A percentile compares a stretch with the other conserved stretches of the same genome.
Evolutionary conservation across 2,329 filamentous ascomycete genomes (phyloP).

Genomic region (Colletotrichum destructivum): DNA sequence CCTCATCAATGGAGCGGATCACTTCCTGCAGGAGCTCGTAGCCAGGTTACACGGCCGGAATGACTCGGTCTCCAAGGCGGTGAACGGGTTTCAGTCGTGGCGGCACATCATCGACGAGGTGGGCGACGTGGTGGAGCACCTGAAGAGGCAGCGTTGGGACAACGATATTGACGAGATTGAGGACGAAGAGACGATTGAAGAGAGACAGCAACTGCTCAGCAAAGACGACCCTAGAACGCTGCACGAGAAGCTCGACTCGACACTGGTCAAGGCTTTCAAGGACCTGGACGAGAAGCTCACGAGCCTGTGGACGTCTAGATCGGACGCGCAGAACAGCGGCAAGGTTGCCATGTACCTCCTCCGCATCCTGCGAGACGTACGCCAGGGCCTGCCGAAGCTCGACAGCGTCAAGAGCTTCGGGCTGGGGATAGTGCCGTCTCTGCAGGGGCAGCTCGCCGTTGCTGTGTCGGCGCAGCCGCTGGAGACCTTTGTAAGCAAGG

Average conservation of each 20-base stretch:
- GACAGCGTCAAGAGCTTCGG: slow-evolving; percentile 70
- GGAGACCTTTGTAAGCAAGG: slow-evolving; percentile 60
- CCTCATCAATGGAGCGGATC: slow-evolving; percentile 73
- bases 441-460: slow-evolving; percentile 75
- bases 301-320: slow-evolving; percentile 63
- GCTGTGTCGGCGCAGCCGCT: slow-evolving; percentile 67
- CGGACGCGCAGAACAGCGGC: slow-evolving; percentile 64
- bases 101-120: slow-evolving; percentile 79
- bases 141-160: slow-evolving; percentile 81
- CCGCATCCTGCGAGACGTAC: slow-evolving; percentile 81
- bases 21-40: slow-evolving; percentile 79
- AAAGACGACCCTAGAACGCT: slow-evolving; percentile 79
- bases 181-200: slow-evolving; percentile 79
- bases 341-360: slow-evolving; percentile 77
- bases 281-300: slow-evolving; percentile 71
- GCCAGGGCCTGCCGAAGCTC: slow-evolving; percentile 73
- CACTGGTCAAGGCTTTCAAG: slow-evolving; percentile 70
- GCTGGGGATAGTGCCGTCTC: slow-evolving; percentile 70
- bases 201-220: slow-evolving; percentile 77
- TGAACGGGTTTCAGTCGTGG: slow-evolving; percentile 80
- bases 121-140: slow-evolving; percentile 72
- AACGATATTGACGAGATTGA: slow-evolving; percentile 82
- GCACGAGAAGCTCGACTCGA: slow-evolving; percentile 70
- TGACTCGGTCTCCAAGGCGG: slow-evolving; percentile 73
- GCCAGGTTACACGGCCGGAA: slow-evolving; percentile 81